These are phyloP conservation scores for Fraxinus sp. DNA, from an alignment of 305 asterid species.

Conservation along the genomic window DNA sequence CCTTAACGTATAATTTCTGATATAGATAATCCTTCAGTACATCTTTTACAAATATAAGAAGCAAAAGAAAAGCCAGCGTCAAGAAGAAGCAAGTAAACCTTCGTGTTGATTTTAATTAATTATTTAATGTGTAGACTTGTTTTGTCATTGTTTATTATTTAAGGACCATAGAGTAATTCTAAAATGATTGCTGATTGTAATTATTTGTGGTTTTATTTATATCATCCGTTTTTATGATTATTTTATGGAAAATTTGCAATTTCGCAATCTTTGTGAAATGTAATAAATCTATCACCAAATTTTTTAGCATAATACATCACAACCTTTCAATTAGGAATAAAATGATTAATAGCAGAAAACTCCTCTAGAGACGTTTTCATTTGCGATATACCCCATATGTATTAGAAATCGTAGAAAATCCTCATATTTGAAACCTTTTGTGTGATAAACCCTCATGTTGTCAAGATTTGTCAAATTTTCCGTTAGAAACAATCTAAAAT, in stretches of 20 bases:
- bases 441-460: no score
- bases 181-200: not conserved
- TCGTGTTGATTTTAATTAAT: not conserved
- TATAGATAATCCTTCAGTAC: constrained; percentile 43
- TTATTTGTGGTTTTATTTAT: not conserved
- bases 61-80: constrained; percentile 15
- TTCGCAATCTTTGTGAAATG: not conserved
- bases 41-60: constrained; percentile 36
- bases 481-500: no score
- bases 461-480: no score
- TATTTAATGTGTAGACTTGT: not conserved
- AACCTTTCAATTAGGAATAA: no score
- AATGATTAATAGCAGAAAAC: no score
- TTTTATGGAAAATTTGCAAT: not conserved
- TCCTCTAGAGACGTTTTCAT: no score
- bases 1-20: constrained; percentile 14
- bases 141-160: not conserved
- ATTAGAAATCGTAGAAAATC: no score
- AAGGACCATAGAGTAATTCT: not conserved
- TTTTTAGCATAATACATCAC: not conserved
- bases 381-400: no score
- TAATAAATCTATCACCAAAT: no score
- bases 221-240: not conserved
- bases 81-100: constrained; percentile 27
- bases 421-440: no score